Base-by-base conservation (phyloP, 2,329 filamentous ascomycete genomes). In the Monosporascus sp. region DNA sequence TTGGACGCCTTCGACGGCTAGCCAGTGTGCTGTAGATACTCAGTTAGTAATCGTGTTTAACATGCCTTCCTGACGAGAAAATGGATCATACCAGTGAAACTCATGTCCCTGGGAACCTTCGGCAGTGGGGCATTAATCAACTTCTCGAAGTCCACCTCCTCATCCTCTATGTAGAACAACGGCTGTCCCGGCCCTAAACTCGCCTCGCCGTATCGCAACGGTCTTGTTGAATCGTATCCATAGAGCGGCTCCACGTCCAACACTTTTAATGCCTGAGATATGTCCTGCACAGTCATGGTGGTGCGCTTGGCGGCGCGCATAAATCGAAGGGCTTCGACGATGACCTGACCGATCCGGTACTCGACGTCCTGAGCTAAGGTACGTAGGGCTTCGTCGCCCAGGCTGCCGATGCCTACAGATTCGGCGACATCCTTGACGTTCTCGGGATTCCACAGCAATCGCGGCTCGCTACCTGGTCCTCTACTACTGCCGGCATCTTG, bases 71-170 rank as follows among this genome's bases (percentile, higher is more conserved):
- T n/a, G 22, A 39, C 11, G 9, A 22, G 18, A 7, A 35, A 18
- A n/a, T 44, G 20, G 22, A 18, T 54, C 79, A 52, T 75, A 93
- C 90, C 88, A 41, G 93, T 97, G 67, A 97, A 93, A 56, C 85
- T 90, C 63, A 94, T 88, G 70, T 99, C 94, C 48, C 93, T 81
- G 37, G 94, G 94, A 31, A 99, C 92, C 71, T 95, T 97, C 25
- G 94, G 94, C 60, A 99, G 73, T 5, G 94, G 90, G 59, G 91
- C 91, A 73, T 99, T 99, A 69, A 99, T 97, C 60, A 99, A 77
- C 77, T 97, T 97, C 75, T 99, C 94, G 67, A 99, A 97, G 71
- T 99, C 94, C 51, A 97, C 87, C 75, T 99, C 94, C 67, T 99
- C 94, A 68, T 99, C 94, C 67, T 99, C 94, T 38, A 99, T 88